phyloP scores from a whole-genome alignment of 495 filamentous ascomycete genomes.

The Lophium mytilinum region DNA sequence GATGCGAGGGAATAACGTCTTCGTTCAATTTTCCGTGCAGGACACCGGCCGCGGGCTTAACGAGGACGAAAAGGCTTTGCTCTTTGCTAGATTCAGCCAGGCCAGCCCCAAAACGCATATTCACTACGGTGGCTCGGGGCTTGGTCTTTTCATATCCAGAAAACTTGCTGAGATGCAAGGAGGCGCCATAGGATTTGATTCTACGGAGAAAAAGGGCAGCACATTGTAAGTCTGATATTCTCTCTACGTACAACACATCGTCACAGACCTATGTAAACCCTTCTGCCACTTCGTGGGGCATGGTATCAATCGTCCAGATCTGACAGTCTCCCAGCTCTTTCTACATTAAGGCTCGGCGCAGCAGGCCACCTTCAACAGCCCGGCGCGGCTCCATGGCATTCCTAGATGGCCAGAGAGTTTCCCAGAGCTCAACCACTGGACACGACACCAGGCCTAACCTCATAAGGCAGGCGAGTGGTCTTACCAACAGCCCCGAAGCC shows the following conservation, averaged over 20 bases:
- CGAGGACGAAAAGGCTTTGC: slow-evolving; percentile 20
- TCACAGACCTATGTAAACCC: no score
- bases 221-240: slow-evolving; percentile 16
- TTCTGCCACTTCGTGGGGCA: no score
- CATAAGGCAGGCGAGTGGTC: neutral
- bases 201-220: slow-evolving; percentile 23
- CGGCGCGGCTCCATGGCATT: neutral
- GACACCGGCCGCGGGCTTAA: slow-evolving; percentile 32
- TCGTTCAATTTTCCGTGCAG: slow-evolving; percentile 26
- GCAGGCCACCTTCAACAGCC: neutral
- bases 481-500: neutral
- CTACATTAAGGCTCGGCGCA: slow-evolving; percentile 26
- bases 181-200: slow-evolving; percentile 31
- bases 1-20: slow-evolving; percentile 26
- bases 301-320: no score
- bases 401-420: neutral
- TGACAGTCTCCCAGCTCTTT: slow-evolving; percentile 9
- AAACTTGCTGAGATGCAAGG: slow-evolving; percentile 30
- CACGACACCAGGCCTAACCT: neutral
- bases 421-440: neutral
- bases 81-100: slow-evolving; percentile 32
- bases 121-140: slow-evolving; percentile 30
- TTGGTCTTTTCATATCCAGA: slow-evolving; percentile 33
- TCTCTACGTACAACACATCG: no score
- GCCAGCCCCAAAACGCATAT: slow-evolving; percentile 29